Base-by-base conservation (phyloP, 257 asterid species). In the Orobanche coerulescens region DNA sequence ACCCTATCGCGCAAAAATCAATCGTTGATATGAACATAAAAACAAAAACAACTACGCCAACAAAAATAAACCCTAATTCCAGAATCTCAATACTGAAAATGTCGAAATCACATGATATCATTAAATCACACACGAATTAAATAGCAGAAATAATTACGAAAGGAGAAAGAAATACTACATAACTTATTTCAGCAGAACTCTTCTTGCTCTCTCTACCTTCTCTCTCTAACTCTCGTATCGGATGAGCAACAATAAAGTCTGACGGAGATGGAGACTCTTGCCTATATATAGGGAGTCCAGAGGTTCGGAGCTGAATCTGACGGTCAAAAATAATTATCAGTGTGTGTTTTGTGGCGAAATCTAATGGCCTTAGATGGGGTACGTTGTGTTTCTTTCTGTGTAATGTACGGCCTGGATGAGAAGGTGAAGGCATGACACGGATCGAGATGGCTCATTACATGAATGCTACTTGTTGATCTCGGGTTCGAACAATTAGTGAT, bases 321-420 rank as follows among this genome's bases (percentile, higher is more conserved):
- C 87, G 94, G 91, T 58, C 55, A 52, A 40, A 49, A 81, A 68
- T 75, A 0, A 8, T 8, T 0, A 63, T 74, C 67, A 63, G 62
- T 67, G 82, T 72, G 78, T 68, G 34, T 39, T 31, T 11, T 3
- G 19, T 25, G 42, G 52, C 40, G 31, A 62, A 46, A 85, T 81
- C 82, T 8, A 63, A 83, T 86, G 95, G 80, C 15, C 12, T 10
- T 0, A 15, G 62, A 56, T 64, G 42, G 64, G 57, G 24, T 1
- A 23, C 6, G 25, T 73, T 83, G 96, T 85, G 96, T 69, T 85
- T 84, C 78, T 82, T 77, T 52, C 1, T 6, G n/a, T 18, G n/a
- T 6, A 61, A 31, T 72, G 66, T 37, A 80, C 83, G 95, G 84
- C 56, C 55, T 0, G 0, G 86, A 84, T 84, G 52, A 15, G 25